Percentiles rank a stretch among this genome's conserved stretches.
Conservation (phyloP, 73 alveolate species). For the Paramecium caudatum region DNA sequence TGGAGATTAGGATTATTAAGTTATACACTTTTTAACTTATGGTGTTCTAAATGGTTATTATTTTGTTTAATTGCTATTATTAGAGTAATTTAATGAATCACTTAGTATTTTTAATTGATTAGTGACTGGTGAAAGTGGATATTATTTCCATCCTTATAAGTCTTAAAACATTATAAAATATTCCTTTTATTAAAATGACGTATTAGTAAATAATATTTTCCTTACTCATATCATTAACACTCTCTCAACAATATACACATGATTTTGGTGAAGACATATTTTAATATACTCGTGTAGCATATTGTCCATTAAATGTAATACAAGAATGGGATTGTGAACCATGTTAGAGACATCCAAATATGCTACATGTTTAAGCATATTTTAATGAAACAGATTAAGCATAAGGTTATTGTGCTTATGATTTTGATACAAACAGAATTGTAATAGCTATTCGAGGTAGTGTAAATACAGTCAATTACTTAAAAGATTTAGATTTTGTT, state of each 20-base stretch:
- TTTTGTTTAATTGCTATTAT: not conserved
- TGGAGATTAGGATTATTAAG: conserved; percentile 30
- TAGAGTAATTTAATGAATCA: not conserved
- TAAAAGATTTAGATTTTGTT: not conserved
- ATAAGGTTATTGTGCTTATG: conserved; percentile 72
- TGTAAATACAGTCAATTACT: not conserved
- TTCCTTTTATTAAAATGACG: not conserved
- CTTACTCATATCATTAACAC: not conserved
- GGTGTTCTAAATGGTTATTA: not conserved
- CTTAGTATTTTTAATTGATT: conserved; percentile 6
- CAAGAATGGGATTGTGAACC: not conserved
- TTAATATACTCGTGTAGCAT: not conserved
- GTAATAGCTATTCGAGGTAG: conserved; percentile 71
- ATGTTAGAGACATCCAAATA: not conserved
- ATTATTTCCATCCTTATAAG: conserved; percentile 16
- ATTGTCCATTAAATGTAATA: not conserved
- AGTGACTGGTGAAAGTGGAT: conserved; percentile 6
- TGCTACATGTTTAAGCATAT: conserved; percentile 20
- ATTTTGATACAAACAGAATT: conserved; percentile 35
- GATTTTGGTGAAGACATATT: not conserved
- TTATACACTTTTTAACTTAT: not conserved
- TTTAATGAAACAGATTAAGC: conserved; percentile 21
- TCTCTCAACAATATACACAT: not conserved
- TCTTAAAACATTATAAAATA: too few relatives aligned
- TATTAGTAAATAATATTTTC: conserved; percentile 1